Evolutionary conservation across 352 stramenopile species (phyloP).

Genomic region (Globisporangium paddicum): DNA sequence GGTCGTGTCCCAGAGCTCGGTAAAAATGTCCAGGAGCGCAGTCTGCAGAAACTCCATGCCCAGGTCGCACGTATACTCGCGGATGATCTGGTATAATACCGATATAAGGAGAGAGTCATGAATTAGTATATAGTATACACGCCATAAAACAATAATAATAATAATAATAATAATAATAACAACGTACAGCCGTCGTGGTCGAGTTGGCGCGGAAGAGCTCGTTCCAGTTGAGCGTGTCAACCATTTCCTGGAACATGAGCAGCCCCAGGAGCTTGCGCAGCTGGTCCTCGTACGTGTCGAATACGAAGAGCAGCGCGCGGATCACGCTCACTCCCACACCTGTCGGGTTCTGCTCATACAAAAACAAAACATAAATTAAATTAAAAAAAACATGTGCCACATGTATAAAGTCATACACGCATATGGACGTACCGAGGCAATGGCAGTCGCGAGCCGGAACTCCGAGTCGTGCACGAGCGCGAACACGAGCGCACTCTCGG

Average conservation of each 20-base stretch:
- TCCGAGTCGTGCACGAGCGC: constrained; percentile 75
- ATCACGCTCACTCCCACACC: constrained; percentile 53
- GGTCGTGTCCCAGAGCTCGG: constrained; percentile 38
- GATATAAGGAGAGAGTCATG: not conserved
- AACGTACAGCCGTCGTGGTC: constrained; percentile 49
- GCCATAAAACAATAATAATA: no score
- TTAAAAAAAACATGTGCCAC: no score
- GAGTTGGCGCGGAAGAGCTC: constrained; percentile 81
- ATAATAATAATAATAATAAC: no score
- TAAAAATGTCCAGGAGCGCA: constrained; percentile 47
- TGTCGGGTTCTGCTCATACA: constrained; percentile 13
- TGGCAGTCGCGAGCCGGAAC: constrained; percentile 62
- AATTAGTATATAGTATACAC: not conserved
- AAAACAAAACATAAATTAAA: constrained; percentile 4
- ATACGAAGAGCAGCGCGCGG: constrained; percentile 65
- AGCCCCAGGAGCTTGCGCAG: constrained; percentile 57
- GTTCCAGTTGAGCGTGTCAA: constrained; percentile 77
- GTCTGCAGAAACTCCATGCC: constrained; percentile 60
- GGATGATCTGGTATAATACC: constrained; percentile 33
- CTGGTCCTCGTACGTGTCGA: constrained; percentile 70
- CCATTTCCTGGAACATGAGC: constrained; percentile 77
- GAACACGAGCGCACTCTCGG: constrained; percentile 63
- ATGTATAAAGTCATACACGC: no score
- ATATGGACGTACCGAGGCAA: constrained; percentile 39
- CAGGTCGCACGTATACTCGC: constrained; percentile 73